Evolutionary conservation across 495 filamentous ascomycete species (phyloP), one percentile per base, ranked within the genome.

Genomic region (Letharia lupina): DNA sequence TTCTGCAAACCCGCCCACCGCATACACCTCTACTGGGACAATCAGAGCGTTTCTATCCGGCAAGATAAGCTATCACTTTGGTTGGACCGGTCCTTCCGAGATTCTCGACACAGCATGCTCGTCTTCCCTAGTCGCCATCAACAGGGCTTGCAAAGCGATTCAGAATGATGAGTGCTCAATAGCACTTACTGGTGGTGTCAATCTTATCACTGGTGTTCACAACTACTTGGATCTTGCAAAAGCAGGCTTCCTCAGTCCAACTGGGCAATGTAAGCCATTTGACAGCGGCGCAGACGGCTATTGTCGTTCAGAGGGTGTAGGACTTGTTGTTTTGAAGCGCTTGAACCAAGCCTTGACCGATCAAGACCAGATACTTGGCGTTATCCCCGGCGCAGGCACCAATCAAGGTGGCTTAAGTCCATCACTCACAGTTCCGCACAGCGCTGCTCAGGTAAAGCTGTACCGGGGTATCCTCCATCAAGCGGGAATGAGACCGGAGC

Each of bases 251-350:
- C 50, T 80, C 0, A 79, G 76, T 35, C 73, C 74, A 0, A 80
- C 74, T 0, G 80, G 80, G 0, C 72, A 70, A 23, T 91, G 87
- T 72, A 90, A 91, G 64, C 84, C 88, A 0, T 91, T 91, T 65
- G 87, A 90, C 70, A 79, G 82, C 57, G 78, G 80, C 16, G 88
- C 87, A 5, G 86, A 91, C 69, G 89, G 89, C 0, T 92, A 91
- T 73, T 91, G 88, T 70, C 83, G 89, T 61, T 87, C 80, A 0
- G 89, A 92, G 63, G 84, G 80, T n/a, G 82, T 84, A 58, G 89
- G 80, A 0, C 81, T 82, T 8, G 81, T 92, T 37, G 79, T 89
- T 47, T 76, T 92, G 40, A 91, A 91, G 74, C 78, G 81, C 13
- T 75, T 90, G 3, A 80, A 83, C 6, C 81, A 84, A 70, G 89